These are phyloP conservation scores for Xerocomellus dryophilus DNA, from an alignment of 768 basidiomycete genomes.

Conservation along the genomic window DNA sequence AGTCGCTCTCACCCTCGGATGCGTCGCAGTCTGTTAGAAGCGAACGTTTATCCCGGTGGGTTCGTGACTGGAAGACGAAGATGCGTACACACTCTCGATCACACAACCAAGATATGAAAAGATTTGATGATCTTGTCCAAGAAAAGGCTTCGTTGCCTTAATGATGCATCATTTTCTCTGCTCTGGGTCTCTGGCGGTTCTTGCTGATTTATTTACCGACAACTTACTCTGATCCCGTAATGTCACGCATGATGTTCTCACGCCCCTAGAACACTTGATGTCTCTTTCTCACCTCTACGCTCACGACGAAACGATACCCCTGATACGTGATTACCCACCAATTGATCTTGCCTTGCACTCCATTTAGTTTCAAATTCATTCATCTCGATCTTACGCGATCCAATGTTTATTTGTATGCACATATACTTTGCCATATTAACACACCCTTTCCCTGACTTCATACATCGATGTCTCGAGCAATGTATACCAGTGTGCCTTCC, in stretches of 20 bases:
- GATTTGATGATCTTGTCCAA: slow-evolving; percentile 49
- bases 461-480: slow-evolving; percentile 11
- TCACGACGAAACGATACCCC: slow-evolving; percentile 33
- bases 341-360: slow-evolving; percentile 15
- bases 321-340: slow-evolving; percentile 32
- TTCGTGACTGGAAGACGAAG: slow-evolving; percentile 65
- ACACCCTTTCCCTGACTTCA: not conserved
- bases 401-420: slow-evolving; percentile 30
- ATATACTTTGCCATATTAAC: slow-evolving; percentile 19
- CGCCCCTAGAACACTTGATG: slow-evolving; percentile 19
- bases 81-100: slow-evolving; percentile 55
- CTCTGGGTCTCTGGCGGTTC: slow-evolving; percentile 8
- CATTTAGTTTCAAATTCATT: slow-evolving; percentile 2
- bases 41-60: slow-evolving; percentile 50
- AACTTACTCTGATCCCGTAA: slow-evolving; percentile 19
- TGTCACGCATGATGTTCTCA: slow-evolving; percentile 22
- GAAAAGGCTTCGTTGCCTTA: slow-evolving; percentile 46
- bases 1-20: slow-evolving; percentile 24
- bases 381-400: slow-evolving; percentile 23
- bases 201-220: slow-evolving; percentile 23
- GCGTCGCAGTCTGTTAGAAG: slow-evolving; percentile 21
- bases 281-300: slow-evolving; percentile 13
- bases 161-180: slow-evolving; percentile 15
- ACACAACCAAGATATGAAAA: slow-evolving; percentile 44
- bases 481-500: slow-evolving; percentile 10